Evolutionary conservation across 495 filamentous ascomycete genomes (phyloP).

Genomic region (Podospora pseudopauciseta): DNA sequence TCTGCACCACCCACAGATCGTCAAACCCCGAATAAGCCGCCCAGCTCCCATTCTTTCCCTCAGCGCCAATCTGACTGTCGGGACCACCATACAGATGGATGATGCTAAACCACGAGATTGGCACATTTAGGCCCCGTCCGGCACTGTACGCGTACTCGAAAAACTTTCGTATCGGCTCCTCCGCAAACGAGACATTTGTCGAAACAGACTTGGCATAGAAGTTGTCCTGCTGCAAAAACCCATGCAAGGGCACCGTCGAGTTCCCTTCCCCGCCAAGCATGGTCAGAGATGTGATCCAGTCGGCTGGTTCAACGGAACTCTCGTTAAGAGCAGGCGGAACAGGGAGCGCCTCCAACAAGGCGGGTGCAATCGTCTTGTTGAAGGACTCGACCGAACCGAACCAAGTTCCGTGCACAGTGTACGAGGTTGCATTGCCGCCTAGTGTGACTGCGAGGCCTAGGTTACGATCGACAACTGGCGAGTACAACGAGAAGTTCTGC

Average conservation of each 20-base stretch:
- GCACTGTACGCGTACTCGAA: conserved; percentile 11
- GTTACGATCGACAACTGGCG: conserved; percentile 16
- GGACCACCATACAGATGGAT: conserved; percentile 24
- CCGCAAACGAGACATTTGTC: conserved; percentile 7
- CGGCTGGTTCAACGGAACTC: conserved; percentile 6
- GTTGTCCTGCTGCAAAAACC: conserved; percentile 14
- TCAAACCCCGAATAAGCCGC: conserved; percentile 19
- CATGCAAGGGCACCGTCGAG: conserved; percentile 13
- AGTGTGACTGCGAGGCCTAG: conserved; percentile 15
- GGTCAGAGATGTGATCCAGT: conserved; percentile 19
- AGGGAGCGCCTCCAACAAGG: conserved; percentile 4
- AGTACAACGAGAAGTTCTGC: conserved; percentile 16
- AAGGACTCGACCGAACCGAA: conserved; percentile 12
- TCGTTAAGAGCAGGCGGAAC: not conserved
- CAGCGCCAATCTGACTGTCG: conserved; percentile 11
- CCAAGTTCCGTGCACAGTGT: conserved; percentile 18
- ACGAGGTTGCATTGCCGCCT: conserved; percentile 6
- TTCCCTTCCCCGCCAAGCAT: conserved; percentile 2
- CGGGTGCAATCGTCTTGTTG: conserved; percentile 14
- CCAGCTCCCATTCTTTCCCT: conserved; percentile 11
- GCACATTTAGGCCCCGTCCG: conserved; percentile 8
- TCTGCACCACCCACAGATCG: conserved; percentile 23
- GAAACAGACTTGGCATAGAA: conserved; percentile 26
- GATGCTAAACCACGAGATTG: conserved; percentile 17
- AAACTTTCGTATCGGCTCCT: conserved; percentile 8